Evolutionary conservation across 371 early-diverging fungal genomes (phyloP), one percentile per base, ranked within the genome.

Genomic region (Syncephalis plumigaleata): DNA sequence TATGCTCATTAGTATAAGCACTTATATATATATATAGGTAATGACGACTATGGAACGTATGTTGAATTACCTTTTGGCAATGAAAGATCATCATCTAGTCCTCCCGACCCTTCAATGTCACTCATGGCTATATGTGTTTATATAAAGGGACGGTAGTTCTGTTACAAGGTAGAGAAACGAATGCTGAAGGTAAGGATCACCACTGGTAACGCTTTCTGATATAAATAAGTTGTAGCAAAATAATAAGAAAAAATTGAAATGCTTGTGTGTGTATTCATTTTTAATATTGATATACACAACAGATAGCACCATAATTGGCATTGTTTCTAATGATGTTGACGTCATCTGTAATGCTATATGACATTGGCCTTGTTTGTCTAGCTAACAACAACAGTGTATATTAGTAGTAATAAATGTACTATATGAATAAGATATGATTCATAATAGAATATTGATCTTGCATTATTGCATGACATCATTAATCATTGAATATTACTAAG

Each of bases 21-120:
- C 24, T 23, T 42, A 3, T 37, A 17, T 42, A 20, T 21, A 20
- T 16, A 23, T 11, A n/a, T 5, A 20, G 27, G n/a, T 25, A 23
- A 39, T 17, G 15, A 49, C 9, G n/a, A 18, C 27, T n/a, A n/a
- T n/a, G n/a, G n/a, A n/a, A n/a, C n/a, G n/a, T n/a, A n/a, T n/a
- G n/a, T n/a, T 45, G 43, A 18, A 38, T 13, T 55, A 79, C 86
- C 83, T 73, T 89, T 82, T 15, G 91, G 91, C 47, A 88, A 63
- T 11, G 89, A 84, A 53, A 88, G 62, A 17, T 88, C 89, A 53
- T 88, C 89, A 44, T 86, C 86, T 40, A 58, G 64, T 16, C 68
- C 68, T 4, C 68, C 75, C 27, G 64, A 63, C 50, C 74, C 69
- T 51, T 79, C 83, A 53, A 71, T 80, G 60, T 86, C 88, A 62